phyloP scores from a whole-genome alignment of 75 land plant genomes.

The Chamaecyparis obtusa region DNA sequence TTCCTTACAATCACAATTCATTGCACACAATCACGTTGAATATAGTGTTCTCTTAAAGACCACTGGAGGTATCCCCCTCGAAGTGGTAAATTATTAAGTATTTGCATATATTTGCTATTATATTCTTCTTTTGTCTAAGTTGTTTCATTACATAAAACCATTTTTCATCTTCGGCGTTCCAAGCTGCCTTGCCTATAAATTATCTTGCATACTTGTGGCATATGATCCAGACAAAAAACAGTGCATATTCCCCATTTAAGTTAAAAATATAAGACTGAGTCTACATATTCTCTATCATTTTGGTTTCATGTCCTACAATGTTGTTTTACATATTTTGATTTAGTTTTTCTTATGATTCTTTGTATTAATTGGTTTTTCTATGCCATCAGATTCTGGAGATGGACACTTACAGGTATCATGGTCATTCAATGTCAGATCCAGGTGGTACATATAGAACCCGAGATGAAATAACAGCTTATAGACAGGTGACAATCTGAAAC shows the following conservation, averaged over 20 bases:
- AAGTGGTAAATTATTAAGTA: too few relatives aligned
- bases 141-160: neutral
- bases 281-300: neutral
- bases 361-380: neutral
- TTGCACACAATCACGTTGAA: too few relatives aligned
- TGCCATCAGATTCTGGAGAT: conserved; percentile 36
- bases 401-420: conserved; percentile 51
- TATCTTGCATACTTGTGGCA: neutral
- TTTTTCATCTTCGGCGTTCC: neutral
- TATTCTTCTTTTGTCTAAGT: too few relatives aligned
- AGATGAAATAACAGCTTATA: conserved; percentile 39
- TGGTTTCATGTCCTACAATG: neutral
- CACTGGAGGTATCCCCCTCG: too few relatives aligned
- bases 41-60: too few relatives aligned
- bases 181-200: neutral
- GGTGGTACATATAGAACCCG: conserved; percentile 54
- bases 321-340: neutral
- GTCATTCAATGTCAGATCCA: conserved; percentile 60
- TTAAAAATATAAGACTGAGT: neutral
- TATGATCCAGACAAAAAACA: neutral
- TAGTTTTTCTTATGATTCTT: neutral
- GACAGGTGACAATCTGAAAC: conserved; percentile 23
- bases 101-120: too few relatives aligned
- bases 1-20: too few relatives aligned
- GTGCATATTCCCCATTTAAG: neutral